Base-by-base conservation (phyloP, 345 rosid genomes). In the Gossypium mustelinum region DNA sequence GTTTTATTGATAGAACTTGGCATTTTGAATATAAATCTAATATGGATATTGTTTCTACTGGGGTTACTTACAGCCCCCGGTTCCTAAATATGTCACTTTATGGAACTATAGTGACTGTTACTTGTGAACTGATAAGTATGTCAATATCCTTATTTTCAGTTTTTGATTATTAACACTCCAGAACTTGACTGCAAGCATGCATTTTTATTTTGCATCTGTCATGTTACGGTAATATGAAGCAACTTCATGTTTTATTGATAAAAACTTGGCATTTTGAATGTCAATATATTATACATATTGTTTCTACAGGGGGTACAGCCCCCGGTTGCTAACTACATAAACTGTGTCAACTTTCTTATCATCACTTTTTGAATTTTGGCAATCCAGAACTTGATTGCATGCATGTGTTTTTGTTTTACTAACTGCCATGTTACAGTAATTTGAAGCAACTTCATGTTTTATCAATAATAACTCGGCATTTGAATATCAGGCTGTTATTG, bases 41-140 rank as follows among this genome's bases (percentile, higher is more conserved):
- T 44, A 4, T 44, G 5, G 7, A 5, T 44, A 20, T n/a, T 14
- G 6, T 56, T 56, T 56, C 25, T 65, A 47, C 13, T 41, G 17
- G 51, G 94, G 94, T 12, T 84, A 85, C 11, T 12, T 84, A 85
- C 11, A 88, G 82, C 14, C 90, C 92, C 50, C 80, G 90, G 20
- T 88, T 89, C 77, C 76, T 88, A 64, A 89, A 83, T 45, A 85
- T 86, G 90, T 89, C 92, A 2, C 80, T 86, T 14, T 85, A 84
- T 73, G 92, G 92, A 57, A 85, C 94, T 14, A 85, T 92, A 59
- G 86, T 86, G 92, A 86, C 85, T 44, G 88, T 88, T 59, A 84
- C 90, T 27, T 85, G 86, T 12, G 92, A 87, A 81, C 76, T 86
- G 75, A 82, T 82, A 79, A 88, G 90, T 81, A 85, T 10, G 88